Base-by-base conservation (phyloP, 352 stramenopile species). In the Phytophthora colocasiae region DNA sequence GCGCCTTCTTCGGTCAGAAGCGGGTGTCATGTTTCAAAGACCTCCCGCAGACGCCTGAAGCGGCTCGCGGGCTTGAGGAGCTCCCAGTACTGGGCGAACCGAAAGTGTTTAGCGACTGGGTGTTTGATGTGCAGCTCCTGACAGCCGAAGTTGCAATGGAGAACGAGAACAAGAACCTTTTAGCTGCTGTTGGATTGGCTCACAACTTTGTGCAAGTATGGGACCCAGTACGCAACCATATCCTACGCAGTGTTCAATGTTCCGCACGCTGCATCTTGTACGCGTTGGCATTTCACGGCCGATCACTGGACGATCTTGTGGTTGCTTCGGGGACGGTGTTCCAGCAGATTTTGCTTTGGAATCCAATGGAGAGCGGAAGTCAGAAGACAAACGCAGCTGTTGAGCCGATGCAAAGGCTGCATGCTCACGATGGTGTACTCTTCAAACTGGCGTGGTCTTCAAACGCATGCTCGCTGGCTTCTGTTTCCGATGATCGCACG, bases 171-270 rank as follows among this genome's bases (percentile, higher is more conserved):
- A 46, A 45, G 11, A 76, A 80, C 39, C 71, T 79, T 5, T 43
- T 70, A 12, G 67, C 87, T 32, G 89, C 81, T 8, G 70, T 96
- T n/a, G 89, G 89, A 3, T 51, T 96, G 12, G 87, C 87, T 27
- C 87, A 96, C 73, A 96, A 96, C 65, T 87, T 90, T 7, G 77
- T 96, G 31, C 81, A 95, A 66, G 70, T 96, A 31, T 96, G 87
- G 87, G 59, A 89, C 38, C 73, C 81, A 0, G 57, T 67, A 9
- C 44, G 31, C 27, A 63, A 89, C 48, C 22, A 54, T 22, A 70
- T 93, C 38, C 39, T 94, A 14, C 80, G 74, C 8, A 81, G 58
- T 2, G 73, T 93, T 41, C 78, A 92, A 51, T 93, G 89, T 65
- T 77, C 82, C 8, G 87, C 92, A 62, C 84, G 87, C 0, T 94